These are phyloP conservation scores for Colletotrichum zoysiae DNA, from an alignment of 2,329 filamentous ascomycete species.

Conservation along the genomic window DNA sequence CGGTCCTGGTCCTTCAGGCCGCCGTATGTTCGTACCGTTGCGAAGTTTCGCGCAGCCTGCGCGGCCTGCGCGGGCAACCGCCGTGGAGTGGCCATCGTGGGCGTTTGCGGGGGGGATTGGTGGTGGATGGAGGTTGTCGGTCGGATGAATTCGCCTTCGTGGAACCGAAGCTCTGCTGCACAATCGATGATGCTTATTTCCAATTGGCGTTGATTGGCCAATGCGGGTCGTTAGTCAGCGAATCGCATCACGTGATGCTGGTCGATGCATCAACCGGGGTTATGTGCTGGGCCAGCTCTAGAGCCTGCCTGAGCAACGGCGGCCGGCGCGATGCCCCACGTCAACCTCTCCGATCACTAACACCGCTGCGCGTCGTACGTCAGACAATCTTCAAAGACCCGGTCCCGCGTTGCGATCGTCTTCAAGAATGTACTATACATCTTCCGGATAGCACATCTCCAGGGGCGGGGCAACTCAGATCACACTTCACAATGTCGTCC, in stretches of 20 bases:
- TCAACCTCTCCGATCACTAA: constrained; percentile 17
- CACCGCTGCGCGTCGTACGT: constrained; percentile 21
- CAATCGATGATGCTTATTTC: constrained; percentile 41
- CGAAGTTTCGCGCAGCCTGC: constrained; percentile 63
- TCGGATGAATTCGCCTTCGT: constrained; percentile 43
- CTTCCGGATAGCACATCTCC: constrained; percentile 4
- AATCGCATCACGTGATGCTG: rapidly evolving
- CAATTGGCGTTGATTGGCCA: constrained; percentile 55
- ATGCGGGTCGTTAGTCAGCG: constrained; percentile 50
- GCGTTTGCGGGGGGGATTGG: constrained; percentile 45
- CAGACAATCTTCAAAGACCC: not conserved
- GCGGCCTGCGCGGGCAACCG: constrained; percentile 45
- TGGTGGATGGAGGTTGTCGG: constrained; percentile 48
- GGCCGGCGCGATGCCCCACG: constrained; percentile 23
- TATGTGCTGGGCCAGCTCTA: constrained; percentile 27
- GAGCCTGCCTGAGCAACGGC: constrained; percentile 4
- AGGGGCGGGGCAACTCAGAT: constrained; percentile 35
- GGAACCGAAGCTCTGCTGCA: constrained; percentile 35
- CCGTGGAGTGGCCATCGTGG: constrained; percentile 59
- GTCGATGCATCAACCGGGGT: constrained; percentile 35
- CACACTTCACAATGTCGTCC: constrained; percentile 52
- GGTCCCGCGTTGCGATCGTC: constrained; percentile 1
- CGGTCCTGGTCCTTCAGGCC: constrained; percentile 96
- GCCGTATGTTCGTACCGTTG: constrained; percentile 84
- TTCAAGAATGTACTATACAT: constrained; percentile 27